These are phyloP conservation scores for Pouteria glomerata DNA, from an alignment of 148 eudicot species.

Conservation along the genomic window DNA sequence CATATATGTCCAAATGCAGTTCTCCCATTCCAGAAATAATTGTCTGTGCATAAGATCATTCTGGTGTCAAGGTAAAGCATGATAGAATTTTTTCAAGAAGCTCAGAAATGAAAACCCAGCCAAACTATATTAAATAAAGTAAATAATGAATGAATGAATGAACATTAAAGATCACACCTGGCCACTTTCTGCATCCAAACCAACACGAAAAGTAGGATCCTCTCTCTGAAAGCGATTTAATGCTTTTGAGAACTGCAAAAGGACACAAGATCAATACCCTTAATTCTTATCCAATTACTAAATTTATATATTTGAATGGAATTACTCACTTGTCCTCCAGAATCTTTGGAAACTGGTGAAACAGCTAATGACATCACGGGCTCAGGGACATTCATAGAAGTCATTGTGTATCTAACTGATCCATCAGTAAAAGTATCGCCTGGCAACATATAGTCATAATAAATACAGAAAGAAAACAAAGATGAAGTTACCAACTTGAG, in stretches of 20 bases:
- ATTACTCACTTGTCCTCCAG: conserved; percentile 85
- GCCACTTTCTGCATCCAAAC: conserved; percentile 94
- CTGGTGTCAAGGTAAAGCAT: conserved; percentile 8
- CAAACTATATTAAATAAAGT: not conserved
- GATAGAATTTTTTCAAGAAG: not conserved
- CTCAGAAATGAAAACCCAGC: not conserved
- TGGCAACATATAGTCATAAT: conserved; percentile 19
- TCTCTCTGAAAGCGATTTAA: conserved; percentile 95
- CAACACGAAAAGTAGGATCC: conserved; percentile 98
- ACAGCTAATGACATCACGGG: conserved; percentile 97
- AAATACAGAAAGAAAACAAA: not conserved
- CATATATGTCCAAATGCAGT: conserved; percentile 89
- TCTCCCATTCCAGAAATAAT: conserved; percentile 99
- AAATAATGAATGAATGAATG: not conserved
- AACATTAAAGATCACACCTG: conserved; percentile 30
- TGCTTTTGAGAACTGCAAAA: conserved; percentile 90
- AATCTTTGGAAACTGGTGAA: conserved; percentile 87
- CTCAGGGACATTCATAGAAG: conserved; percentile 97
- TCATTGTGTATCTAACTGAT: conserved; percentile 90
- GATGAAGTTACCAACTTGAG: not conserved
- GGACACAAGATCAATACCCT: not conserved
- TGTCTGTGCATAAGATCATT: conserved; percentile 46
- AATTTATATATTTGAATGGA: not conserved
- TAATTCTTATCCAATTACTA: not conserved
- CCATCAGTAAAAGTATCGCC: conserved; percentile 98